Conservation (phyloP, 2,329 filamentous ascomycete genomes). For the Colletotrichum sp. region DNA sequence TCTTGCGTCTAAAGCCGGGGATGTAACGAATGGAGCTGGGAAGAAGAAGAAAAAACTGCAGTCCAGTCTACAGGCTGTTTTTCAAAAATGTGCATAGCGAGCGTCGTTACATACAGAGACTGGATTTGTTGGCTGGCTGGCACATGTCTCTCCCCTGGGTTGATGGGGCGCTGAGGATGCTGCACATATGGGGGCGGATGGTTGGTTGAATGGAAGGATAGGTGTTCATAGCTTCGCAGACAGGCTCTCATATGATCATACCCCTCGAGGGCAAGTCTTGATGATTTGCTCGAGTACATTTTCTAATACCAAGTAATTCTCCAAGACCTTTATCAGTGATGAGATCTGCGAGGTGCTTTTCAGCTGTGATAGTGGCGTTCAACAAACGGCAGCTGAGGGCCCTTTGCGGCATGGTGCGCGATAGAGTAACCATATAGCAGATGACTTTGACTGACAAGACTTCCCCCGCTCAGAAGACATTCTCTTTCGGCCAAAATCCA, state of each 20-base stretch:
- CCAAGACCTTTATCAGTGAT: background rate
- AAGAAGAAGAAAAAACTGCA: background rate
- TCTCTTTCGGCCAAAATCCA: background rate
- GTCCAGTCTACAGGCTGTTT: background rate
- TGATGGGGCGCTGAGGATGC: background rate
- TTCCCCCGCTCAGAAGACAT: background rate
- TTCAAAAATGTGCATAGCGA: slow-evolving; percentile 12
- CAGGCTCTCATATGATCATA: slow-evolving; percentile 6
- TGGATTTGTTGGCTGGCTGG: background rate
- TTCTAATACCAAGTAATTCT: background rate
- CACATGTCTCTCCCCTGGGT: background rate
- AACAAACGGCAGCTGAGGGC: background rate
- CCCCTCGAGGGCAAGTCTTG: background rate
- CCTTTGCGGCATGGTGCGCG: background rate
- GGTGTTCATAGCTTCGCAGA: background rate
- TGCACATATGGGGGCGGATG: background rate
- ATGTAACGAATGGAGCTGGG: slow-evolving; percentile 2
- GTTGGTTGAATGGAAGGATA: background rate
- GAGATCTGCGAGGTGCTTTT: background rate
- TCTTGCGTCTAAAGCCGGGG: background rate
- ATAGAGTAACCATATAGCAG: background rate
- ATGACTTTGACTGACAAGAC: background rate
- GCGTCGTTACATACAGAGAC: background rate
- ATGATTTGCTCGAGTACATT: slow-evolving; percentile 10
- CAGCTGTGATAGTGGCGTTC: background rate